Evolutionary conservation across 345 rosid genomes (phyloP), one percentile per base, ranked within the genome.

Genomic region (Aquilaria malaccensis): DNA sequence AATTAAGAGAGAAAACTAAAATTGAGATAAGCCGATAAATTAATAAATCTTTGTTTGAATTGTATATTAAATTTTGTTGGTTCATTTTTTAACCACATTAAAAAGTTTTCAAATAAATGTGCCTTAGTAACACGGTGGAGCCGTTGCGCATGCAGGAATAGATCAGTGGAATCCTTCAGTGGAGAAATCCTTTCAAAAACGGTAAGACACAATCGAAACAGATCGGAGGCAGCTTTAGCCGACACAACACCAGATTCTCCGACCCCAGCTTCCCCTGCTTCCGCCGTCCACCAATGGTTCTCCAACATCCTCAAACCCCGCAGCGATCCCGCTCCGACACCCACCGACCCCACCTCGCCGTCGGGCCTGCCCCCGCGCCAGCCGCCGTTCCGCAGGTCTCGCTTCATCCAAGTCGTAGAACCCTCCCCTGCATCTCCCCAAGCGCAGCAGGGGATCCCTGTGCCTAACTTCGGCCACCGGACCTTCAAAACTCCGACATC

Each of bases 111-210:
- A 22, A 22, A 22, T 22, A 22, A 22, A 22, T 22, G 22, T 22
- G 22, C 22, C 22, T 22, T 22, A 22, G 22, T 22, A 22, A 22
- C 22, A 22, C 22, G 22, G 22, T 22, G 22, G 22, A 22, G 22
- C 22, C 22, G 22, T 22, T 22, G 22, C 22, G 22, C 22, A 37
- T 37, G 50, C 79, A 85, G 91, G 74, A 61, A 79, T 53, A 77
- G 86, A 65, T 55, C 73, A 55, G 59, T 50, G 57, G 87, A 79
- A 58, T 79, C 79, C 11, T 77, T 80, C 69, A 70, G 86, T 32
- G 88, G 70, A 66, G 86, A 85, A 62, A 85, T 85, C 53, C 67
- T 83, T 5, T 61, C 61, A 41, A 83, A 71, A 72, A 75, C 91
- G 30, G 76, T 61, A n/a, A 83, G 63, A 59, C 88, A 83, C 67